Conservation (phyloP, 306 rosid genomes). For the Purshia tridentata region DNA sequence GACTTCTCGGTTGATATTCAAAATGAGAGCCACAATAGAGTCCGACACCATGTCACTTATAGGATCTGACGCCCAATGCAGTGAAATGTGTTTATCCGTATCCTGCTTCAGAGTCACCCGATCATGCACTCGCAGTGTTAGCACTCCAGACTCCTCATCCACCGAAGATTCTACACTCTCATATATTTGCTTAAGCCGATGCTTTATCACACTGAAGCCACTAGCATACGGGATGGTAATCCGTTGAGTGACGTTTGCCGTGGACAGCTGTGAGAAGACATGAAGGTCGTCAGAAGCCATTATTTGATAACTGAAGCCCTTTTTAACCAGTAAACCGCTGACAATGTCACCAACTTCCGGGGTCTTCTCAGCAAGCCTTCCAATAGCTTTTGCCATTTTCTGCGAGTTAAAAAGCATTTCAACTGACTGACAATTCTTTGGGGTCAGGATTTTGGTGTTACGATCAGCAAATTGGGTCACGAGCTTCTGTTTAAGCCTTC, state of each 20-base stretch:
- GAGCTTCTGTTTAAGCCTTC: conserved; percentile 93
- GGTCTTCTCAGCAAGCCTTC: conserved; percentile 73
- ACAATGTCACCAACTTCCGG: conserved; percentile 73
- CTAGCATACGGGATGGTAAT: conserved; percentile 81
- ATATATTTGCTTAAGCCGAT: conserved; percentile 70
- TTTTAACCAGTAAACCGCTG: conserved; percentile 80
- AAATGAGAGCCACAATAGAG: conserved; percentile 74
- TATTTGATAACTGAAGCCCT: conserved; percentile 90
- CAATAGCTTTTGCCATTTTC: conserved; percentile 92
- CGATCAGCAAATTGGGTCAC: conserved; percentile 73
- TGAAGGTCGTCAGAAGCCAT: conserved; percentile 95
- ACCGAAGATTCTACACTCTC: conserved; percentile 71
- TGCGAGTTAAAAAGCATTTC: conserved; percentile 91
- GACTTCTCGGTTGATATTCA: conserved; percentile 66
- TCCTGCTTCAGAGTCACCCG: conserved; percentile 76
- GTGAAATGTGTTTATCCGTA: conserved; percentile 76
- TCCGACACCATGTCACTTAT: conserved; percentile 89
- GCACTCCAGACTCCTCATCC: conserved; percentile 79
- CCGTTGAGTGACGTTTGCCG: conserved; percentile 75
- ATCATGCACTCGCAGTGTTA: conserved; percentile 67
- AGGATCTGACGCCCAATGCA: conserved; percentile 91
- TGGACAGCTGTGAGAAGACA: conserved; percentile 83
- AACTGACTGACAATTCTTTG: conserved; percentile 89
- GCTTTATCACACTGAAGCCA: conserved; percentile 58
- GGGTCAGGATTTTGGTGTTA: conserved; percentile 78